Percentiles rank a stretch among this genome's conserved stretches.
phyloP scores from a whole-genome alignment of 2,329 filamentous ascomycete genomes.

The Claviceps arundinis region DNA sequence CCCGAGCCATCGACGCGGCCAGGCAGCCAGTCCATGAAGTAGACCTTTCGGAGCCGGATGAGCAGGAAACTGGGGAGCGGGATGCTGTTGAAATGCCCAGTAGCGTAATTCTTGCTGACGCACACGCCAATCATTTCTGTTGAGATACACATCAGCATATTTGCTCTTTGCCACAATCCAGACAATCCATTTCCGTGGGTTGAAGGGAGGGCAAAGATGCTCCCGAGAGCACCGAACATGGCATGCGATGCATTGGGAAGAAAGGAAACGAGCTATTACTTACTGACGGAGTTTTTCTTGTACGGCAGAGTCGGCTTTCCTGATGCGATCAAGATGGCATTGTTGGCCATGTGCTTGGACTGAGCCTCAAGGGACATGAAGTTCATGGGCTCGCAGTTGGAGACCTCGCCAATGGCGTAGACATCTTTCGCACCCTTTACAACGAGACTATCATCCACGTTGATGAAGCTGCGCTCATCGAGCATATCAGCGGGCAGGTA shows the following conservation, averaged over 20 bases:
- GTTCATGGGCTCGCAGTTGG: neutral
- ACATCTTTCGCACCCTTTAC: neutral
- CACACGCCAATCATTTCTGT: neutral
- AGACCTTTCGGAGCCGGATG: neutral
- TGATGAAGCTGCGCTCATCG: neutral
- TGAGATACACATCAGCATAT: neutral
- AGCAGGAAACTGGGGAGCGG: neutral
- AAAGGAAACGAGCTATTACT: neutral
- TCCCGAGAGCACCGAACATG: neutral
- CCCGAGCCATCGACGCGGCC: neutral
- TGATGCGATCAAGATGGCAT: neutral
- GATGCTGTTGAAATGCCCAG: neutral
- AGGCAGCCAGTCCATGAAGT: neutral
- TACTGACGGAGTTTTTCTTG: neutral
- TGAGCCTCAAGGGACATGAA: neutral
- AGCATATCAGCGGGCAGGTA: neutral
- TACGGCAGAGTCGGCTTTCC: neutral
- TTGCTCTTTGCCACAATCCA: neutral
- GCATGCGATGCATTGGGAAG: neutral
- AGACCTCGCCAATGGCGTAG: neutral
- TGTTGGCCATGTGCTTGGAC: neutral
- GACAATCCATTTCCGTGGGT: neutral
- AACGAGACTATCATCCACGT: neutral
- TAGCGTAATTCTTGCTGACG: neutral
- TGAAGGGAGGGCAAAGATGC: neutral